Evolutionary conservation across 169 alveolate species (phyloP).

Genomic region (Neospora caninum): DNA sequence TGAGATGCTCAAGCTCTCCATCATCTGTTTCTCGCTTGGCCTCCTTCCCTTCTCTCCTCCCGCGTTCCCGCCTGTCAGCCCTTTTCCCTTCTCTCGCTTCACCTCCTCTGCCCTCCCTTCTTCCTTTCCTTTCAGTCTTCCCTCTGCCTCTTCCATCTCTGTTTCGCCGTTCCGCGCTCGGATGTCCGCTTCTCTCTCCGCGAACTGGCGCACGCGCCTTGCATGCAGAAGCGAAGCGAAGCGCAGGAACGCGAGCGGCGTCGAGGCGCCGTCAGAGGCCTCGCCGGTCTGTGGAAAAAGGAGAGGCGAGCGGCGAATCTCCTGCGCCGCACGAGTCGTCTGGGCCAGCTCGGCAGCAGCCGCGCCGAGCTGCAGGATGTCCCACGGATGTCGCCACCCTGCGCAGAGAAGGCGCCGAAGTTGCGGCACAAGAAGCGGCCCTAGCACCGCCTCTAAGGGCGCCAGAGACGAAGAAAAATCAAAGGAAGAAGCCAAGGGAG

Average conservation of each 20-base stretch:
- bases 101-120: no score
- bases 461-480: not conserved
- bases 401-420: not conserved
- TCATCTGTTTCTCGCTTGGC: no score
- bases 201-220: not conserved
- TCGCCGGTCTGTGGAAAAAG: not conserved
- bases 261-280: not conserved
- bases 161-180: not conserved
- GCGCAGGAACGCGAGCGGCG: not conserved
- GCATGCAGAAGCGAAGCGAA: not conserved
- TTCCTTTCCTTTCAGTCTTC: not conserved
- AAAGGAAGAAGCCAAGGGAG: not conserved
- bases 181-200: not conserved
- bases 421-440: not conserved
- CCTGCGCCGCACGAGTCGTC: not conserved
- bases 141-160: not conserved
- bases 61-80: no score
- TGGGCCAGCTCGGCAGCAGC: not conserved
- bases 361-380: not conserved
- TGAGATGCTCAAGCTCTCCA: no score
- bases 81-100: no score
- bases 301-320: slow-evolving; percentile 3
- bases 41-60: no score
- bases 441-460: not conserved
- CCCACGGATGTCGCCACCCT: not conserved